Evolutionary conservation across 768 basidiomycete genomes (phyloP).

Genomic region (Boletus patriciae): DNA sequence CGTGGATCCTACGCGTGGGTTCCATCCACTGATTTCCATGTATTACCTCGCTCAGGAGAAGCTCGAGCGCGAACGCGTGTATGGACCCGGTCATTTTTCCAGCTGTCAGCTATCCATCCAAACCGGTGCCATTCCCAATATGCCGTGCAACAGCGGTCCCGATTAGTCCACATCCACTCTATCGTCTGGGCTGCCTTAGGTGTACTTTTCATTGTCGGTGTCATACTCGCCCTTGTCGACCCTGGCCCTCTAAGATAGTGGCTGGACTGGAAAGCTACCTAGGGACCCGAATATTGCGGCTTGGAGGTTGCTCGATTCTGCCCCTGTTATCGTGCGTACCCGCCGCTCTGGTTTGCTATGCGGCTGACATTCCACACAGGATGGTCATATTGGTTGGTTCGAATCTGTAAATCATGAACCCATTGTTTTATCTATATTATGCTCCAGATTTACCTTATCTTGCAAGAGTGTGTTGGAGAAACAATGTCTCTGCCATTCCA

Average conservation of each 20-base stretch:
- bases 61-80: slow-evolving; percentile 90
- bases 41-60: slow-evolving; percentile 97
- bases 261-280: slow-evolving; percentile 52
- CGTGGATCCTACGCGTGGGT: slow-evolving; percentile 85
- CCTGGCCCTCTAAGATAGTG: slow-evolving; percentile 35
- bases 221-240: slow-evolving; percentile 49
- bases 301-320: slow-evolving; percentile 51
- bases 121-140: slow-evolving; percentile 24
- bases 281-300: slow-evolving; percentile 62
- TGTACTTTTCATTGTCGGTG: slow-evolving; percentile 42
- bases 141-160: slow-evolving; percentile 18
- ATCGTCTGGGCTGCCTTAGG: slow-evolving; percentile 49
- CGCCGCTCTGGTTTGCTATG: neutral
- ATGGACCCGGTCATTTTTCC: slow-evolving; percentile 92
- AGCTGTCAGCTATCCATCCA: slow-evolving; percentile 78
- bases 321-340: slow-evolving; percentile 68
- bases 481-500: slow-evolving; percentile 77
- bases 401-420: neutral
- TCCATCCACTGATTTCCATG: slow-evolving; percentile 93
- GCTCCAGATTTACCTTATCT: slow-evolving; percentile 70
- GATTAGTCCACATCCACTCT: slow-evolving; percentile 35
- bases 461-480: slow-evolving; percentile 56
- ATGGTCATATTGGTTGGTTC: slow-evolving; percentile 63
- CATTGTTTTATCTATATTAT: neutral
- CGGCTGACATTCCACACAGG: slow-evolving; percentile 37